A percentile compares a stretch with the other conserved stretches of the same genome.
phyloP scores from a whole-genome alignment of 2,329 filamentous ascomycete genomes.

The Sarocladium brachiariae region DNA sequence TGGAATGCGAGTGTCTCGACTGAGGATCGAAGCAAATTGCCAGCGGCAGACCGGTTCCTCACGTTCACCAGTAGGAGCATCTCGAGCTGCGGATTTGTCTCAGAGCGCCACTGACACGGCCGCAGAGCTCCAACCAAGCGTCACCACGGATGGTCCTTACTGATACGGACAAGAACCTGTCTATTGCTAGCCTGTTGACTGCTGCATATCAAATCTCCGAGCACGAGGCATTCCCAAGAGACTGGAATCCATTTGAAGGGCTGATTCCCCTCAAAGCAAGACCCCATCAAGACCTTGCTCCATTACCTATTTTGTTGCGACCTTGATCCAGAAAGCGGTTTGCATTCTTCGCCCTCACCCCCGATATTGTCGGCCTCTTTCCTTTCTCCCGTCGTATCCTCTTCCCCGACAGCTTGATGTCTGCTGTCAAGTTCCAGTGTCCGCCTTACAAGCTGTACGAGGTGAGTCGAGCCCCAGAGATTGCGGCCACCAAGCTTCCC shows the following conservation, averaged over 20 bases:
- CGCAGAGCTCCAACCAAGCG: background rate
- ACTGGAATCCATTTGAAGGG: conserved; percentile 11
- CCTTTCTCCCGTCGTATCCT: conserved; percentile 25
- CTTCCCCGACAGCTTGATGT: conserved; percentile 34
- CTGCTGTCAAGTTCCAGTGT: conserved; percentile 49
- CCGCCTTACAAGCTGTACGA: conserved; percentile 52
- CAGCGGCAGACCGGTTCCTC: background rate
- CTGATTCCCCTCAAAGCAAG: conserved; percentile 6
- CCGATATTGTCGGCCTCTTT: conserved; percentile 27
- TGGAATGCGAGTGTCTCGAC: conserved; percentile 9
- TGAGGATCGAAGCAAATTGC: conserved; percentile 10
- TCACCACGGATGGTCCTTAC: background rate
- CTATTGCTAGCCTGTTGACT: background rate
- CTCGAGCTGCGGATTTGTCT: conserved; percentile 2
- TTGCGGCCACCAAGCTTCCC: conserved; percentile 6
- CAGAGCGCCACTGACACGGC: conserved; percentile 6
- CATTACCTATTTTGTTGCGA: conserved; percentile 4
- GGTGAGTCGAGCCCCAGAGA: conserved; percentile 38
- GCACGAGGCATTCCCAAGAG: background rate
- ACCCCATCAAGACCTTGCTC: conserved; percentile 3
- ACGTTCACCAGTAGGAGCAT: background rate
- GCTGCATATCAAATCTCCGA: conserved; percentile 9
- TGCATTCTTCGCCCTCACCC: conserved; percentile 26
- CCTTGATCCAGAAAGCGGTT: conserved; percentile 31
- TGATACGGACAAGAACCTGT: background rate